phyloP scores from a whole-genome alignment of 768 basidiomycete species.

The Udeniomyces megalosporus region DNA sequence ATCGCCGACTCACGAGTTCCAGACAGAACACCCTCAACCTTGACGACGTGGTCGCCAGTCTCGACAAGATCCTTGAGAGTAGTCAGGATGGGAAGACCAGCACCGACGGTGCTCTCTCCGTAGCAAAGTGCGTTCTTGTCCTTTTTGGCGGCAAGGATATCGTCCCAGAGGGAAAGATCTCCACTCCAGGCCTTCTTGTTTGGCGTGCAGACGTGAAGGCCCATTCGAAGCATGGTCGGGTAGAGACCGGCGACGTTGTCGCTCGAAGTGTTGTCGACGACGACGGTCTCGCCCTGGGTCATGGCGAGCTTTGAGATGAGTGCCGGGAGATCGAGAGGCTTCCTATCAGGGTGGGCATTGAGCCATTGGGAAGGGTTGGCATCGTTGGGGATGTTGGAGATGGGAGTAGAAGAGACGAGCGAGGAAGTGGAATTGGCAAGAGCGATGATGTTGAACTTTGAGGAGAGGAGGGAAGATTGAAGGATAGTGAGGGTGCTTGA shows the following conservation, averaged over 20 bases:
- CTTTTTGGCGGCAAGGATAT: slow-evolving; percentile 46
- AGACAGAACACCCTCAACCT: slow-evolving; percentile 83
- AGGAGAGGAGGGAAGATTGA: slow-evolving; percentile 37
- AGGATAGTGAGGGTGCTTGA: slow-evolving; percentile 72
- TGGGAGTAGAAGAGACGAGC: neutral
- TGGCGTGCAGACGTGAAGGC: slow-evolving; percentile 79
- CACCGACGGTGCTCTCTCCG: slow-evolving; percentile 83
- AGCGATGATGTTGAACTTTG: slow-evolving; percentile 30
- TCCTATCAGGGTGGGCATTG: neutral
- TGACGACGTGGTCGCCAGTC: slow-evolving; percentile 79
- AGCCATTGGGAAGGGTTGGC: slow-evolving; percentile 10
- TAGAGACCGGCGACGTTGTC: slow-evolving; percentile 65
- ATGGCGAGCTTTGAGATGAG: neutral
- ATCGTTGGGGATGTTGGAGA: neutral
- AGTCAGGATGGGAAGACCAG: slow-evolving; percentile 78
- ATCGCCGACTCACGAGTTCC: slow-evolving; percentile 44
- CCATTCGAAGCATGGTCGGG: slow-evolving; percentile 57
- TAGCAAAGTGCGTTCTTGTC: slow-evolving; percentile 32
- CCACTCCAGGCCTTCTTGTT: slow-evolving; percentile 96
- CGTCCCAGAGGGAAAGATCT: slow-evolving; percentile 46
- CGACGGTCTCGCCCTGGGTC: slow-evolving; percentile 35
- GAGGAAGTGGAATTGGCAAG: slow-evolving; percentile 32
- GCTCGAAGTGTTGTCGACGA: slow-evolving; percentile 86
- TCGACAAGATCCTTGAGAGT: slow-evolving; percentile 81
- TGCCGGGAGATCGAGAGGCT: slow-evolving; percentile 1